phyloP scores from a whole-genome alignment of 2,329 filamentous ascomycete species.

The Penicillium fuscoglaucum region DNA sequence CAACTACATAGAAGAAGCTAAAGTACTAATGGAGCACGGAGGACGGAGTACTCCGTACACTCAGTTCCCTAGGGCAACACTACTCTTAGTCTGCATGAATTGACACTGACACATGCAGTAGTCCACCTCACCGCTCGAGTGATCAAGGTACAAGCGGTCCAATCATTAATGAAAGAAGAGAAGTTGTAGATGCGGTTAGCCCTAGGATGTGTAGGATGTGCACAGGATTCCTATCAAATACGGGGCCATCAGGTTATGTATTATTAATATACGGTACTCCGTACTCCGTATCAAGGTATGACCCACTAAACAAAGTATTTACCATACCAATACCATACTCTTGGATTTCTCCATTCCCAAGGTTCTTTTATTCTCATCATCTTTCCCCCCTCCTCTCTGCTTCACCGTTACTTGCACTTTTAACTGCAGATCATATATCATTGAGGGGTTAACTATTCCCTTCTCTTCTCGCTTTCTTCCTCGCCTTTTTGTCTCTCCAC shows the following conservation, averaged over 20 bases:
- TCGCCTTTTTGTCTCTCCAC: background rate
- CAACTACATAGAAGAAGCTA: background rate
- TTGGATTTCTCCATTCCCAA: constrained; percentile 17
- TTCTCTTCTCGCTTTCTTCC: background rate
- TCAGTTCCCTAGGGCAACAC: background rate
- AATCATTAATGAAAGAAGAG: background rate
- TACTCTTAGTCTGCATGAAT: background rate
- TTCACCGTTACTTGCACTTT: constrained; percentile 17
- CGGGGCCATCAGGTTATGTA: background rate
- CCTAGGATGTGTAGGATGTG: constrained; percentile 3
- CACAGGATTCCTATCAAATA: background rate
- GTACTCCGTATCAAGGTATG: background rate
- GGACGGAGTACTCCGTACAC: background rate
- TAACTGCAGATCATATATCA: constrained; percentile 1
- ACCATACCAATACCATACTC: constrained; percentile 14
- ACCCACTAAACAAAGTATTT: constrained; percentile 5
- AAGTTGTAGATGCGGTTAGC: background rate
- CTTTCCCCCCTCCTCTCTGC: constrained; percentile 13
- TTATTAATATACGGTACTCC: no score
- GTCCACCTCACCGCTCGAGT: constrained; percentile 1
- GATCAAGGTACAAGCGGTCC: background rate
- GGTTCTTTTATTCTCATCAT: constrained; percentile 9
- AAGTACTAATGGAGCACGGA: background rate
- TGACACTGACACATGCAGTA: constrained; percentile 4
- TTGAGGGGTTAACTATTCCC: constrained; percentile 2